Evolutionary conservation across 768 basidiomycete species (phyloP).

Genomic region (Termitomyces sp.): DNA sequence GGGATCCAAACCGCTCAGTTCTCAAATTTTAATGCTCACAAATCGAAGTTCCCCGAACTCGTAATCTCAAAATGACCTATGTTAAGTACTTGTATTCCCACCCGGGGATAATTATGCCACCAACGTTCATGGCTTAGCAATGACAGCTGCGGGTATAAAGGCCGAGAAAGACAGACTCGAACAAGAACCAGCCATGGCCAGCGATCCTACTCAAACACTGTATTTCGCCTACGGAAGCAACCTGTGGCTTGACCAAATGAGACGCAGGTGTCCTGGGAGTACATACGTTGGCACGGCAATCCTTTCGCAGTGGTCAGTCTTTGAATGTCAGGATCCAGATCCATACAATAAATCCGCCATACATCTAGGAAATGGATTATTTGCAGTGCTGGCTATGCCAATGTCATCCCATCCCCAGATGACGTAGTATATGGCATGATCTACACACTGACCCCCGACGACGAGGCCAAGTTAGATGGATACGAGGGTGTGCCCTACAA

Average conservation of each 20-base stretch:
- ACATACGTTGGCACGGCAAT: conserved; percentile 33
- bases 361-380: conserved; percentile 45
- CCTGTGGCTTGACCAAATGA: conserved; percentile 46
- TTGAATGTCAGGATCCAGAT: neutral
- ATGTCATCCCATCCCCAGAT: conserved; percentile 32
- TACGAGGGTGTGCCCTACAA: conserved; percentile 33
- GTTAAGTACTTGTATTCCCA: no score
- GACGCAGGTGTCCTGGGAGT: conserved; percentile 38
- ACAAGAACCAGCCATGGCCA: neutral
- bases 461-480: conserved; percentile 37
- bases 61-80: no score
- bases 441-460: conserved; percentile 33
- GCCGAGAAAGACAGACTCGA: neutral
- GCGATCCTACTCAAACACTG: conserved; percentile 7
- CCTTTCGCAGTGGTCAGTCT: conserved; percentile 34
- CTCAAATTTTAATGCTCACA: no score
- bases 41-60: no score
- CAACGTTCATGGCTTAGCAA: no score
- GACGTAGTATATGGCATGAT: conserved; percentile 23
- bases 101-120: no score
- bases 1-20: no score
- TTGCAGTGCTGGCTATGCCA: conserved; percentile 37
- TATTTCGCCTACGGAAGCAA: conserved; percentile 52
- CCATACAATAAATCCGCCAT: neutral
- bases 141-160: no score